Evolutionary conservation across 768 basidiomycete genomes (phyloP), one percentile per base, ranked within the genome.

Genomic region (Cytidiella melzeri): DNA sequence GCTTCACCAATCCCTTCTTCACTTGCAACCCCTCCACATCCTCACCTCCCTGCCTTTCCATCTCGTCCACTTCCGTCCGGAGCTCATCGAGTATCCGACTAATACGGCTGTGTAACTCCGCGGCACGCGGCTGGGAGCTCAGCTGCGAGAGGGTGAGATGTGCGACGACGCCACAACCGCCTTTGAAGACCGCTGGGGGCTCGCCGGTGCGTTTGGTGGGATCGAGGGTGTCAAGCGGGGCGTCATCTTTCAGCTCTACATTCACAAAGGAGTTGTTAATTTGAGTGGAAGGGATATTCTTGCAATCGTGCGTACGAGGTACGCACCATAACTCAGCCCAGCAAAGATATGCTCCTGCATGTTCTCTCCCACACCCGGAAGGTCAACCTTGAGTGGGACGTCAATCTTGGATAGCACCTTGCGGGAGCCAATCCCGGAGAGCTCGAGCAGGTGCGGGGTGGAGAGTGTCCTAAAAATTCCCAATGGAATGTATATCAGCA

Each of bases 321-420:
- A 30, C 52, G 12, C n/a, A 64, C 62, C 57, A 23, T 43, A 64
- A 15, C 53, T 54, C 12, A 58, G 27, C 1, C 59, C 61, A n/a
- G 53, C 45, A 26, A 57, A 55, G 2, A 58, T 36, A 45, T 77
- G 73, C 49, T 77, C 73, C 57, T 75, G 75, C 43, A 73, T 54
- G 57, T 73, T 75, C 61, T 69, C 67, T 20, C 75, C 77, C 23
- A 79, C 76, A 30, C 68, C 65, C 2, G 74, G 74, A 2, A 77
- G 66, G 41, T 73, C 69, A 15, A 73, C 50, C 41, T 62, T 54
- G 23, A 63, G 55, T 1, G 62, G 53, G 45, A 79, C 67, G 4
- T 64, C 66, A 27, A 72, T 56, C 4, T 44, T 54, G 15, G 62
- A 52, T 24, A 73, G 61, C 30, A 68, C 47, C 4, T 55, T 57